Conservation (phyloP, 2,329 filamentous ascomycete species). For the Beauveria sp. region DNA sequence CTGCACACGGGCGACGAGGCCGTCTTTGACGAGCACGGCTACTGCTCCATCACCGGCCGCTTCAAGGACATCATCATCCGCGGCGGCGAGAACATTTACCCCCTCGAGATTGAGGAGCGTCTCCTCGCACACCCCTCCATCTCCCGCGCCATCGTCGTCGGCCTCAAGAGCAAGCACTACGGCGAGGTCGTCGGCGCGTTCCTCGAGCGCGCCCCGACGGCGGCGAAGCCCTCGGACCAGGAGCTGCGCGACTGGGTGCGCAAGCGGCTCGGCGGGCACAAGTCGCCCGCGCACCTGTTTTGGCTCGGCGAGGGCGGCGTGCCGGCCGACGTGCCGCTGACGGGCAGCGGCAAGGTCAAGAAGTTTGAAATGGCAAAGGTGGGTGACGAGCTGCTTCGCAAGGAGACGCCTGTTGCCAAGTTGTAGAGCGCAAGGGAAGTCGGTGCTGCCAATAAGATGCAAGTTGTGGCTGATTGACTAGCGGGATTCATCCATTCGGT, state of each 20-base stretch:
- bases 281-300: conserved; percentile 66
- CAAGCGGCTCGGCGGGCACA: conserved; percentile 54
- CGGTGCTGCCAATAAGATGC: not conserved
- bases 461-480: no score
- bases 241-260: conserved; percentile 58
- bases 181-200: conserved; percentile 68
- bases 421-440: conserved; percentile 24
- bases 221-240: conserved; percentile 36
- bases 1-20: conserved; percentile 62
- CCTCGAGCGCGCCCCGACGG: conserved; percentile 33
- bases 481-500: no score
- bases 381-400: conserved; percentile 46
- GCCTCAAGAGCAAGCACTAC: conserved; percentile 61
- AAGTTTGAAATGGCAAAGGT: conserved; percentile 56
- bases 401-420: conserved; percentile 37
- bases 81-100: conserved; percentile 67
- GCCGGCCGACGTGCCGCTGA: conserved; percentile 50
- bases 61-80: conserved; percentile 77
- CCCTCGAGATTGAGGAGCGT: conserved; percentile 67
- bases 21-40: conserved; percentile 58
- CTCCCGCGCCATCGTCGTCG: conserved; percentile 59
- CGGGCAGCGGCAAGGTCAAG: conserved; percentile 65
- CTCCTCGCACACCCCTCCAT: conserved; percentile 58
- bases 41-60: conserved; percentile 65
- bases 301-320: conserved; percentile 61